Base-by-base conservation (phyloP, 805 yeast species). In the Maudiozyma turicensis region DNA sequence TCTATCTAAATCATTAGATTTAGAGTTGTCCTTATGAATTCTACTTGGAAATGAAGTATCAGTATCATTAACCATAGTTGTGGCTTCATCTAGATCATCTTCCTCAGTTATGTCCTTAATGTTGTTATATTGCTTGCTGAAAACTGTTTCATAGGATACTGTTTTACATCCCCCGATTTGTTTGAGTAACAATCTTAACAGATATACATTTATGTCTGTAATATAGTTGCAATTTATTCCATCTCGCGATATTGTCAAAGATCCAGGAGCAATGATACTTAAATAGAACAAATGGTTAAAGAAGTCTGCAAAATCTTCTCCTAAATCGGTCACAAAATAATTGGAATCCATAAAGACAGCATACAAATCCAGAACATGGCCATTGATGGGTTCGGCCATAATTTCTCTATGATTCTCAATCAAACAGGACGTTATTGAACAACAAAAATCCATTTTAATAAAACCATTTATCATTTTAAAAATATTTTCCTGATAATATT, bases 181-280 rank as follows among this genome's bases (percentile, higher is more conserved):
- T 79, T 40, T 59, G 58, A 10, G 50, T 39, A 64, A 50, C 8
- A 58, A 37, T 26, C 51, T 49, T 45, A 64, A 42, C 5, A 56
- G 44, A 20, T 52, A 52, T 2, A 51, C 51, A 47, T 64, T 60
- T 13, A 64, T 53, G 40, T 40, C 33, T 6, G 33, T 28, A 29
- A 40, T 28, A 9, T 7, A 28, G 1, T 30, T n/a, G 6, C 43
- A 32, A 5, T 40, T 6, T 5, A 40, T 13, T 6, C 26, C 11
- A 29, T 40, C 43, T 10, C 13, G 7, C 9, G 26, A 8, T 42
- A 58, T 54, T 1, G 33, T 15, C n/a, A 59, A 33, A 1, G 59
- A 51, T 3, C 58, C 53, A 13, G 55, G 54, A 6, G 60, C 52
- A 1, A 54, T 34, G 7, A 43, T 44, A 2, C 48, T 44, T 8